Evolutionary conservation across 805 yeast genomes (phyloP).

Genomic region (Wickerhamiella kurtzmanii): DNA sequence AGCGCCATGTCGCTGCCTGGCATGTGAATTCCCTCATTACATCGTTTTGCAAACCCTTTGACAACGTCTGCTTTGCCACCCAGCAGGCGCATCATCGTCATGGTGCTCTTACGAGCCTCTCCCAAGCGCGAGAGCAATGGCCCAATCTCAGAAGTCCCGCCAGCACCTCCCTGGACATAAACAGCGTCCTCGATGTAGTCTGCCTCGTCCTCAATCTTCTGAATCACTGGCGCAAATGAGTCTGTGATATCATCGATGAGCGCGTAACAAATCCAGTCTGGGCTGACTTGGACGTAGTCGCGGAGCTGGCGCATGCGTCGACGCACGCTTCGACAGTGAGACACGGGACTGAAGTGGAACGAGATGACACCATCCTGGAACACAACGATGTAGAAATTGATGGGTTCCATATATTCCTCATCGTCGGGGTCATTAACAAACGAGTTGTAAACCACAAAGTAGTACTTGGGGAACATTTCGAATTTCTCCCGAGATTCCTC

Average conservation of each 20-base stretch:
- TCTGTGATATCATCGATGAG: conserved; percentile 54
- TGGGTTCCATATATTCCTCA: conserved; percentile 42
- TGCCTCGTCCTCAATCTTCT: conserved; percentile 46
- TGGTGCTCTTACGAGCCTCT: conserved; percentile 76
- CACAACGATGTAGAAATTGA: conserved; percentile 47
- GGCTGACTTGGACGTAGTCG: conserved; percentile 44
- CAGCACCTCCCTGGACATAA: conserved; percentile 50
- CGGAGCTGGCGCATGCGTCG: conserved; percentile 50
- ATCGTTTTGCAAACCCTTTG: conserved; percentile 88
- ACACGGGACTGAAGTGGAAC: conserved; percentile 46
- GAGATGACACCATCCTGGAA: conserved; percentile 46
- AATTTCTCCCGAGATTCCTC: conserved; percentile 97
- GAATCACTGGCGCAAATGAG: conserved; percentile 48
- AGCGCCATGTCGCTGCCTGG: conserved; percentile 88
- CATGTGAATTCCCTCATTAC: conserved; percentile 53
- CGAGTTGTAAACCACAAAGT: conserved; percentile 93
- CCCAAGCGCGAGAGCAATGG: conserved; percentile 70
- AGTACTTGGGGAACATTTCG: conserved; percentile 76
- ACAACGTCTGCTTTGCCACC: conserved; percentile 94
- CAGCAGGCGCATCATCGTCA: conserved; percentile 79
- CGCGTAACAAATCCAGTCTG: conserved; percentile 58
- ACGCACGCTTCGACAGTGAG: conserved; percentile 47
- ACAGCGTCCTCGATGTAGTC: conserved; percentile 69
- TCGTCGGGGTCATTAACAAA: conserved; percentile 79
- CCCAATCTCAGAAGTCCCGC: conserved; percentile 18